Conservation (phyloP, 345 rosid genomes). For the Syzygium grande region DNA sequence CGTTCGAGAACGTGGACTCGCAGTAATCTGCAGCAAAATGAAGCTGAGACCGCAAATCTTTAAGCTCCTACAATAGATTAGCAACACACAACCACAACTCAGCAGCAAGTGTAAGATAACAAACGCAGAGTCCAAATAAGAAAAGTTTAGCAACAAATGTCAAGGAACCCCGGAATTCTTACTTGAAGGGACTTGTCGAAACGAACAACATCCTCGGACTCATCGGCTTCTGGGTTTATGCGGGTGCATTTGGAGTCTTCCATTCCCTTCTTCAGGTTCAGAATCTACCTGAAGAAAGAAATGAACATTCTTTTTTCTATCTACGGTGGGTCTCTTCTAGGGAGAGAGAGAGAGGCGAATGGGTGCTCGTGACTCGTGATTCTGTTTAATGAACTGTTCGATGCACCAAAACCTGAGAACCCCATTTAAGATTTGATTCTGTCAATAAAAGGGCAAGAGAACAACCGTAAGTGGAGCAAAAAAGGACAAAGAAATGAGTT, state of each 20-base stretch:
- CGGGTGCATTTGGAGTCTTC: conserved; percentile 7
- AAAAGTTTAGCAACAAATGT: neutral
- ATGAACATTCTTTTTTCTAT: neutral
- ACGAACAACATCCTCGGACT: conserved; percentile 15
- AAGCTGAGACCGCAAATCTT: conserved; percentile 58
- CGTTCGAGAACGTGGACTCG: conserved; percentile 33
- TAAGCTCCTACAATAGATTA: conserved; percentile 40
- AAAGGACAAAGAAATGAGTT: conserved; percentile 21
- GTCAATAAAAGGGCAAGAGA: neutral
- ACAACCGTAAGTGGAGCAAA: neutral
- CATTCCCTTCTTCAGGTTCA: conserved; percentile 4
- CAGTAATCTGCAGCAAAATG: conserved; percentile 61
- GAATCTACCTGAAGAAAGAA: neutral
- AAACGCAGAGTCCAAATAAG: neutral
- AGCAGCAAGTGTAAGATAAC: neutral
- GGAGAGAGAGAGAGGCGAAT: neutral
- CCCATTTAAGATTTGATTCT: neutral
- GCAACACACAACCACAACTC: neutral
- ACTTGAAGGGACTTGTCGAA: conserved; percentile 57
- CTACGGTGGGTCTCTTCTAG: neutral
- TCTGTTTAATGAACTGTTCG: neutral
- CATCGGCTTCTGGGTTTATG: conserved; percentile 11
- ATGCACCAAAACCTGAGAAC: neutral
- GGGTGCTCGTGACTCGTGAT: conserved; percentile 9
- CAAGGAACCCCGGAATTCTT: neutral